phyloP scores from a whole-genome alignment of 805 yeast species.

The Jamesozyma rosinii region DNA sequence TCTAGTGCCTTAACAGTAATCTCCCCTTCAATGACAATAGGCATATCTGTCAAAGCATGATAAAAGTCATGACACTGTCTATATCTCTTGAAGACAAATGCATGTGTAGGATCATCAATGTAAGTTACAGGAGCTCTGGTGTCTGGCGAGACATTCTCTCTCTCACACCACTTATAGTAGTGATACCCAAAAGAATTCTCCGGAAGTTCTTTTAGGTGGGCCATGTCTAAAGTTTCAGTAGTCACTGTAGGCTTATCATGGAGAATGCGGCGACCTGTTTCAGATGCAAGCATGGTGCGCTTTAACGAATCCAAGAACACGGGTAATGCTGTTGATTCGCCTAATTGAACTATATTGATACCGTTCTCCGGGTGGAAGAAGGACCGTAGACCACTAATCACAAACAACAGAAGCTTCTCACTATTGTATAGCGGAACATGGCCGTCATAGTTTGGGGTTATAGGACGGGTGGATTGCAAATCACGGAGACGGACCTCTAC shows the following conservation, averaged over 20 bases:
- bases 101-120: constrained; percentile 82
- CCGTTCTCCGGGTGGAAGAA: constrained; percentile 68
- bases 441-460: constrained; percentile 48
- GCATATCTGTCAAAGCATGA: constrained; percentile 84
- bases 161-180: constrained; percentile 73
- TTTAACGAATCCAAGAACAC: constrained; percentile 54
- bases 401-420: constrained; percentile 57
- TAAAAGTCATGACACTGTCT: constrained; percentile 96
- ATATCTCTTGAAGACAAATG: constrained; percentile 86
- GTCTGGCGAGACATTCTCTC: constrained; percentile 88
- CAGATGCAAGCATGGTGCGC: constrained; percentile 64
- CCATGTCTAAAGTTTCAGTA: constrained; percentile 56
- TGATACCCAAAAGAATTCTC: constrained; percentile 64
- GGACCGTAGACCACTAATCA: constrained; percentile 71
- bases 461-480: constrained; percentile 23
- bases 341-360: constrained; percentile 68
- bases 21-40: constrained; percentile 93
- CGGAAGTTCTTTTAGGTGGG: constrained; percentile 50
- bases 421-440: constrained; percentile 63
- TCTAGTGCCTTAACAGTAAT: constrained; percentile 88
- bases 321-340: constrained; percentile 81
- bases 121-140: constrained; percentile 81
- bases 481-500: constrained; percentile 22
- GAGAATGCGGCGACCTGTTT: constrained; percentile 67
- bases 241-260: constrained; percentile 79